A percentile compares a stretch with the other conserved stretches of the same genome.
Conservation (phyloP, 129 eudicot species). For the Silybum marianum region DNA sequence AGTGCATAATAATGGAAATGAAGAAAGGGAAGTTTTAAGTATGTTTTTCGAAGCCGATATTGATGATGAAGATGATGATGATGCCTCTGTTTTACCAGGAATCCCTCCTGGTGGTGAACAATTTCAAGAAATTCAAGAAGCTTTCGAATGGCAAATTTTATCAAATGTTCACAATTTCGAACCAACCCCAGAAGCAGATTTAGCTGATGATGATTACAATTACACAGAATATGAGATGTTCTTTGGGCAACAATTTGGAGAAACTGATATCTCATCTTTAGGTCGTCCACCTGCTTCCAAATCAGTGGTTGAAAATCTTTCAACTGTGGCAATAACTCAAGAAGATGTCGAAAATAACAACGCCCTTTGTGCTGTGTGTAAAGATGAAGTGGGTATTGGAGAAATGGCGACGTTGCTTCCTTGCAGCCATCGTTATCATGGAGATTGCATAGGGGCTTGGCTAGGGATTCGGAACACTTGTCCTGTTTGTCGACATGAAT, state of each 20-base stretch:
- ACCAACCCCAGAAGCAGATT: constrained; percentile 16
- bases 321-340: constrained; percentile 37
- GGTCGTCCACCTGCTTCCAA: constrained; percentile 75
- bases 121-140: constrained; percentile 22
- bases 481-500: constrained; percentile 72
- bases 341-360: constrained; percentile 45
- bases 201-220: constrained; percentile 36
- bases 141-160: constrained; percentile 56
- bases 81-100: constrained; percentile 35
- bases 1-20: constrained; percentile 34
- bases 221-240: constrained; percentile 52
- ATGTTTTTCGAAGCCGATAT: constrained; percentile 44
- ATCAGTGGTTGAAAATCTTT: constrained; percentile 41
- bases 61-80: constrained; percentile 51
- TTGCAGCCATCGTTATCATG: constrained; percentile 65
- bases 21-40: constrained; percentile 49
- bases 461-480: constrained; percentile 70
- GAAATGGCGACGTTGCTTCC: constrained; percentile 58
- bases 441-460: constrained; percentile 78
- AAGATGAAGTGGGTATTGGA: constrained; percentile 60
- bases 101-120: constrained; percentile 22
- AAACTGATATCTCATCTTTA: constrained; percentile 31
- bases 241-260: constrained; percentile 58
- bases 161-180: constrained; percentile 43
- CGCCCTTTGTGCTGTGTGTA: constrained; percentile 67